phyloP scores from a whole-genome alignment of 805 yeast genomes.

The Metschnikowia lachancei region DNA sequence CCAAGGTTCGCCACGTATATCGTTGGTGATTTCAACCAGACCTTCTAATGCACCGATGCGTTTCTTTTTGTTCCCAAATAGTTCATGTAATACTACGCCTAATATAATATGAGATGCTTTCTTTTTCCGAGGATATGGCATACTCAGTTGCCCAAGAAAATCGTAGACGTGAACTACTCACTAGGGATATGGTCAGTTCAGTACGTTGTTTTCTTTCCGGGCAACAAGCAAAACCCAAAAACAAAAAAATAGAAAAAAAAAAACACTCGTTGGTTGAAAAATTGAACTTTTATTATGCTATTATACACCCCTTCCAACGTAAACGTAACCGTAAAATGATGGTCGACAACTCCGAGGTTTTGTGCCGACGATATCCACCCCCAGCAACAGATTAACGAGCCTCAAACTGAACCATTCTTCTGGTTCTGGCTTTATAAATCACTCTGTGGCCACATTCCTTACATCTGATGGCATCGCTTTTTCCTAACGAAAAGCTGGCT shows the following conservation, averaged over 20 bases:
- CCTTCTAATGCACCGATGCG: constrained; percentile 1
- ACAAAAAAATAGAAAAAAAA: background rate
- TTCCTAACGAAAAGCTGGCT: constrained; percentile 76
- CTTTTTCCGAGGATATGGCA: too few relatives aligned
- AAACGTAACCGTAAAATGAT: too few relatives aligned
- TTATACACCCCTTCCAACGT: constrained; percentile 8
- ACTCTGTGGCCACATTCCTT: constrained; percentile 99
- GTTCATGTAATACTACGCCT: constrained; percentile 9
- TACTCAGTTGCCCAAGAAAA: too few relatives aligned
- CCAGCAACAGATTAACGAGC: constrained; percentile 28
- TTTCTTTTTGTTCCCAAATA: constrained; percentile 5
- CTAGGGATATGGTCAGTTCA: too few relatives aligned
- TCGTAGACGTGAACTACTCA: too few relatives aligned
- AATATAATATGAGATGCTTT: constrained; percentile 1
- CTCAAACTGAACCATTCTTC: constrained; percentile 77
- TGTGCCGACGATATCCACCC: background rate
- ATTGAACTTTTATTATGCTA: constrained; percentile 12
- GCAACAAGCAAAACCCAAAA: too few relatives aligned
- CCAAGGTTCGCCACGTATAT: background rate
- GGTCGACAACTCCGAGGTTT: background rate
- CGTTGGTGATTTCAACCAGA: constrained; percentile 6
- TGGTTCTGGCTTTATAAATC: constrained; percentile 92
- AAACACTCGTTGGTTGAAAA: background rate
- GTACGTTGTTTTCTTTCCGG: background rate
- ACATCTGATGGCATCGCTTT: constrained; percentile 96